phyloP scores from a whole-genome alignment of 495 filamentous ascomycete species.

The Achaetomiella virescens region DNA sequence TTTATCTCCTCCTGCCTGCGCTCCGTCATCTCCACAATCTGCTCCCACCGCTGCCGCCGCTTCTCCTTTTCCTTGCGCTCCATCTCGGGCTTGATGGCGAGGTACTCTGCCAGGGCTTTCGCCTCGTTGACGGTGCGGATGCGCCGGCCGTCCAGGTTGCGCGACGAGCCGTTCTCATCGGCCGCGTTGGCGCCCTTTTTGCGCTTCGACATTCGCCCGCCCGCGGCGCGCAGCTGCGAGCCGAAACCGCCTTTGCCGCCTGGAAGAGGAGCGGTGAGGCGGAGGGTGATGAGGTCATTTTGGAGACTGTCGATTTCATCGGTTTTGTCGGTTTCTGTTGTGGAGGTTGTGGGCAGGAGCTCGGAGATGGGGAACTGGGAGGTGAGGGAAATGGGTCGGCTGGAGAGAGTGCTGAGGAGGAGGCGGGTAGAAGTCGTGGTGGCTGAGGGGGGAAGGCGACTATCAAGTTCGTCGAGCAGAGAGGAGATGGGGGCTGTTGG shows the following conservation, averaged over 20 bases:
- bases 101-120: constrained; percentile 88
- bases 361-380: constrained; percentile 46
- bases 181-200: constrained; percentile 58
- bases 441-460: constrained; percentile 51
- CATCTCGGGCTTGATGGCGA: constrained; percentile 95
- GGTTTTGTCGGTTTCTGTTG: constrained; percentile 25
- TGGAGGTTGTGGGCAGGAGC: constrained; percentile 33
- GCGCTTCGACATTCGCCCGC: constrained; percentile 94
- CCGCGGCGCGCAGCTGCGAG: constrained; percentile 91
- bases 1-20: constrained; percentile 71
- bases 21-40: constrained; percentile 77
- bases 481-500: constrained; percentile 59
- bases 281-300: constrained; percentile 68
- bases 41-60: constrained; percentile 70
- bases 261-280: constrained; percentile 64
- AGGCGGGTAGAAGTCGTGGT: constrained; percentile 42
- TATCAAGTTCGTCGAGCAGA: constrained; percentile 55
- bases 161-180: constrained; percentile 78
- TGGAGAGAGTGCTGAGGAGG: constrained; percentile 75
- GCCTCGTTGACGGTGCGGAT: constrained; percentile 89
- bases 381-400: constrained; percentile 54
- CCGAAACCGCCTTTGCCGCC: constrained; percentile 98
- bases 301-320: background rate
- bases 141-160: constrained; percentile 88
- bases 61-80: constrained; percentile 85